phyloP scores from a whole-genome alignment of 495 filamentous ascomycete genomes.

The Mycothermus thermophilus region DNA sequence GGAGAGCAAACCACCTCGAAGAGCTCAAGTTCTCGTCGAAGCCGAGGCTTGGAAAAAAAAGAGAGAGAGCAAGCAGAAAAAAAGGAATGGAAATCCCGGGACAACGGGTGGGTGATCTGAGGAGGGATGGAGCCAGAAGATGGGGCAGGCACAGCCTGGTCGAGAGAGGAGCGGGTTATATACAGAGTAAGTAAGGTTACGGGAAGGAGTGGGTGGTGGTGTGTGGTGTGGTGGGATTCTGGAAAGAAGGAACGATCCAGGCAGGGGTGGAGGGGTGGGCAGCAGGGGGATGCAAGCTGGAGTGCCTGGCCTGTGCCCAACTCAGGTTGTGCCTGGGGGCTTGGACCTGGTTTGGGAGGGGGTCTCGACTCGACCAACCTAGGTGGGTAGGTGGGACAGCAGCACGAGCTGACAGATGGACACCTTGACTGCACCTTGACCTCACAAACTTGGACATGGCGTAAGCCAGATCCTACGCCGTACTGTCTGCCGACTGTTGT shows the following conservation, averaged over 20 bases:
- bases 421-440: too few species aligned
- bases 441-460: too few species aligned
- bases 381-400: too few species aligned
- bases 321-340: too few species aligned
- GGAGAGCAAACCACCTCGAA: constrained; percentile 8
- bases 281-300: constrained; percentile 2
- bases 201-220: too few species aligned
- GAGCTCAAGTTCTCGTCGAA: too few species aligned
- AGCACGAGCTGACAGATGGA: too few species aligned
- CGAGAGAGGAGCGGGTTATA: background rate
- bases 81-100: constrained; percentile 15
- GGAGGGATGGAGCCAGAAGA: constrained; percentile 5
- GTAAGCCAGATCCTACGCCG: too few species aligned
- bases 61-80: constrained; percentile 1
- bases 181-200: background rate
- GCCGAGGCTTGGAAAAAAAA: constrained; percentile 22
- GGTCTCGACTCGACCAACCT: too few species aligned
- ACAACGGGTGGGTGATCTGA: constrained; percentile 15
- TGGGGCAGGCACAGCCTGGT: background rate
- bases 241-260: background rate
- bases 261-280: background rate
- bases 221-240: background rate
- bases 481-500: too few species aligned
- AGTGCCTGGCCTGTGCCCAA: too few species aligned
- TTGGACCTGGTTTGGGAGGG: too few species aligned